phyloP scores from a whole-genome alignment of 2,329 filamentous ascomycete species.

The Escovopsis sp. region DNA sequence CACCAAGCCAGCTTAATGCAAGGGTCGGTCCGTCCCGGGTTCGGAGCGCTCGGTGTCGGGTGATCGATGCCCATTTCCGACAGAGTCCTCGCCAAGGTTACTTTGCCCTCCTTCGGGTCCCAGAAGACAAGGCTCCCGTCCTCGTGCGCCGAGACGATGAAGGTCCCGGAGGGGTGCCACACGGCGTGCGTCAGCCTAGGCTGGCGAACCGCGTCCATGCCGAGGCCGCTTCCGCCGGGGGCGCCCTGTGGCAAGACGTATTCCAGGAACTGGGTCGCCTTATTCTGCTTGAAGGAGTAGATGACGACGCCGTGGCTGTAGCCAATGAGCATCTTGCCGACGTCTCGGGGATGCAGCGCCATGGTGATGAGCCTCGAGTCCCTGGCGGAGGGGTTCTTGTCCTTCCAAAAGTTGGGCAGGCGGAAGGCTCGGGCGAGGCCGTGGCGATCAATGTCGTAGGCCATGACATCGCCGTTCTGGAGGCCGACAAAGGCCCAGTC shows the following conservation, averaged over 20 bases:
- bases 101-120: slow-evolving; percentile 77
- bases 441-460: slow-evolving; percentile 85
- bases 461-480: slow-evolving; percentile 69
- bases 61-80: slow-evolving; percentile 60
- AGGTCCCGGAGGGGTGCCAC: slow-evolving; percentile 92
- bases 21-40: slow-evolving; percentile 52
- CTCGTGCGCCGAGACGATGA: slow-evolving; percentile 73
- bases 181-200: slow-evolving; percentile 69
- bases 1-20: slow-evolving; percentile 80
- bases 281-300: slow-evolving; percentile 90
- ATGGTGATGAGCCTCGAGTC: slow-evolving; percentile 54
- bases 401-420: slow-evolving; percentile 76
- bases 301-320: slow-evolving; percentile 78
- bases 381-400: slow-evolving; percentile 52
- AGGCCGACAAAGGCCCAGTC: slow-evolving; percentile 86
- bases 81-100: slow-evolving; percentile 72
- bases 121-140: slow-evolving; percentile 88
- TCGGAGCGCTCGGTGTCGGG: slow-evolving; percentile 36
- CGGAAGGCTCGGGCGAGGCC: slow-evolving; percentile 54
- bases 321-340: slow-evolving; percentile 82
- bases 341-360: slow-evolving; percentile 78
- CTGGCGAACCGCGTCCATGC: slow-evolving; percentile 46
- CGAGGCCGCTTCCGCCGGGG: slow-evolving; percentile 60
- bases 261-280: slow-evolving; percentile 62
- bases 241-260: slow-evolving; percentile 73